These are phyloP conservation scores for Solanum arcanum DNA, from an alignment of 257 asterid genomes.

Conservation along the genomic window DNA sequence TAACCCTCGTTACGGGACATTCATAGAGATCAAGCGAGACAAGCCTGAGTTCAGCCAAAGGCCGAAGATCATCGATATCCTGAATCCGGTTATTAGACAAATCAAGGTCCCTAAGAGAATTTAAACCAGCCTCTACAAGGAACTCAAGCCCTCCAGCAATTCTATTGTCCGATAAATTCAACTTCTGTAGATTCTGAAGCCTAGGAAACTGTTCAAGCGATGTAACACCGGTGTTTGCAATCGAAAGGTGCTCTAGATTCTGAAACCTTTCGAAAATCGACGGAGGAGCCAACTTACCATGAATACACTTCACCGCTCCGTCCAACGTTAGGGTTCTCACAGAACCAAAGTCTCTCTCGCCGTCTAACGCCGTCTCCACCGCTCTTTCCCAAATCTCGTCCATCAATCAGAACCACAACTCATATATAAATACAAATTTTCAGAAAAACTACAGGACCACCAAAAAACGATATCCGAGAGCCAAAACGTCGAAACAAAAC, in stretches of 20 bases:
- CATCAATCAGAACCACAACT: slow-evolving; percentile 26
- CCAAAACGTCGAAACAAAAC: background rate
- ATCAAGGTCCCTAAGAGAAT: slow-evolving; percentile 78
- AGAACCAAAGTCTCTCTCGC: slow-evolving; percentile 57
- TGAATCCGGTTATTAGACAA: slow-evolving; percentile 86
- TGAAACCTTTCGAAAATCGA: slow-evolving; percentile 83
- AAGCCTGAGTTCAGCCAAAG: slow-evolving; percentile 67
- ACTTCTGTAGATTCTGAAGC: slow-evolving; percentile 56
- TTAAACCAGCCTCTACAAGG: slow-evolving; percentile 64
- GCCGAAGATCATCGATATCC: slow-evolving; percentile 62
- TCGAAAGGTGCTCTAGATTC: slow-evolving; percentile 71
- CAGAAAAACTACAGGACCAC: background rate
- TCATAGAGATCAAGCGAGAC: slow-evolving; percentile 94
- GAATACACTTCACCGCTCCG: slow-evolving; percentile 89
- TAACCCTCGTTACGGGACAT: slow-evolving; percentile 82
- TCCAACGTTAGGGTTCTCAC: slow-evolving; percentile 74
- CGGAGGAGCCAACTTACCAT: slow-evolving; percentile 85
- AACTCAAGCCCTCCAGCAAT: slow-evolving; percentile 80
- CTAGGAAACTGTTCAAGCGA: slow-evolving; percentile 81
- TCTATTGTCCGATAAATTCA: slow-evolving; percentile 77
- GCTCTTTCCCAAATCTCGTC: slow-evolving; percentile 98
- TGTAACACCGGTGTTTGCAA: slow-evolving; percentile 81
- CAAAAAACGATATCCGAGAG: background rate
- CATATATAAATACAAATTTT: background rate
- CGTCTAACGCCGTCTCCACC: slow-evolving; percentile 83